Evolutionary conservation across 2,329 filamentous ascomycete species (phyloP).

Genomic region (Rachicladosporium sp.): DNA sequence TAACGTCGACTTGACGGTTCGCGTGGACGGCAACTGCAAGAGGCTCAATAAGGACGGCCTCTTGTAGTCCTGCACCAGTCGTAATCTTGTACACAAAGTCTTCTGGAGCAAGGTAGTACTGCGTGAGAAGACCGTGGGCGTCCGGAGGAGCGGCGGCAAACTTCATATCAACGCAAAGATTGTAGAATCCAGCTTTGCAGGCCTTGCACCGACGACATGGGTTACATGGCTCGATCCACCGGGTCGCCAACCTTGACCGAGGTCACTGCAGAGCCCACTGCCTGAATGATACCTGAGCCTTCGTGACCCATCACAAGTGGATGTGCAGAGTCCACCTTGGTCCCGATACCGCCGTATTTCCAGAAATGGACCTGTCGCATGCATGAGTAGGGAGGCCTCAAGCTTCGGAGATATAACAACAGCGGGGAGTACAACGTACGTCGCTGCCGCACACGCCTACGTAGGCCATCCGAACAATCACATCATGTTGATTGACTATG

Average conservation of each 20-base stretch:
- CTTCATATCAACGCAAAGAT: neutral
- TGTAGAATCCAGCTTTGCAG: neutral
- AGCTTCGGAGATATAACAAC: too few relatives aligned
- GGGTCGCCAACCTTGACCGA: neutral
- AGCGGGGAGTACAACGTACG: too few relatives aligned
- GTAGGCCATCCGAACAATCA: too few relatives aligned
- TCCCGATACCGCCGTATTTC: neutral
- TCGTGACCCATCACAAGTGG: neutral
- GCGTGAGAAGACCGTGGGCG: neutral
- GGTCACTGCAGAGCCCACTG: neutral
- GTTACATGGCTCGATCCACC: neutral
- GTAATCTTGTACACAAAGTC: too few relatives aligned
- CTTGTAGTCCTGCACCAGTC: neutral
- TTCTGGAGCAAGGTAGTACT: neutral
- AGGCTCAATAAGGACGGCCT: neutral
- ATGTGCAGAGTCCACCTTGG: neutral
- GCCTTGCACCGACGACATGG: neutral
- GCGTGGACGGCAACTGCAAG: neutral
- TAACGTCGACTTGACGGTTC: neutral
- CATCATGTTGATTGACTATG: too few relatives aligned
- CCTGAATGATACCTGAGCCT: constrained; percentile 4
- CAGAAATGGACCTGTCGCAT: constrained; percentile 5
- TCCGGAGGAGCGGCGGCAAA: neutral
- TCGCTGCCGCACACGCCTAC: neutral
- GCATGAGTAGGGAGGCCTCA: constrained; percentile 30